Evolutionary conservation across 345 rosid species (phyloP).

Genomic region (Linum trigynum): DNA sequence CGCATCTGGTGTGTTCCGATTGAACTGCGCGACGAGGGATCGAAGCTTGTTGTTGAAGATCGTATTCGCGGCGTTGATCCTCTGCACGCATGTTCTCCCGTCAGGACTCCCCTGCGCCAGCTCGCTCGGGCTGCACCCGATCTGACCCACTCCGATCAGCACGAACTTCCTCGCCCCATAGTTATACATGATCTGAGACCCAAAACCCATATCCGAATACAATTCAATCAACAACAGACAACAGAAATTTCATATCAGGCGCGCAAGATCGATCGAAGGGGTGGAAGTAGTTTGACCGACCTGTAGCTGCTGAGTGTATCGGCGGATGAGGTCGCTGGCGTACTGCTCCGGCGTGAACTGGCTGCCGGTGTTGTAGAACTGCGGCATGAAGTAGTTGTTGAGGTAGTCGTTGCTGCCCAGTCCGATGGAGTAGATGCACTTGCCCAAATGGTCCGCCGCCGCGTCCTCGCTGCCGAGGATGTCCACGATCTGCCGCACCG

Average conservation of each 20-base stretch:
- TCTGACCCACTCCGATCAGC: not conserved
- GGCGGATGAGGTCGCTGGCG: conserved; percentile 6
- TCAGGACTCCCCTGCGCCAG: not conserved
- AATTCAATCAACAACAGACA: not conserved
- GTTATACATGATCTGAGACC: not conserved
- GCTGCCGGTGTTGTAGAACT: not conserved
- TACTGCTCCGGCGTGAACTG: conserved; percentile 10
- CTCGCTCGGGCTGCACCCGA: not conserved
- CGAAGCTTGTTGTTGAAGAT: conserved; percentile 1
- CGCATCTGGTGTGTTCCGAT: not conserved
- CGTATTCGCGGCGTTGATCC: not conserved
- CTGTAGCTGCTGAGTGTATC: conserved; percentile 9
- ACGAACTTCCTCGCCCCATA: conserved; percentile 6
- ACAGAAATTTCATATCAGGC: not conserved
- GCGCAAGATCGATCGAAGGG: no score
- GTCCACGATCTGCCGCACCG: not conserved
- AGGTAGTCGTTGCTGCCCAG: conserved; percentile 17
- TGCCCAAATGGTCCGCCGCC: conserved; percentile 9
- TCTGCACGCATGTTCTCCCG: not conserved
- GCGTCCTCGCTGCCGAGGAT: not conserved
- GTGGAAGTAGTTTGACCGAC: not conserved
- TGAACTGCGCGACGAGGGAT: not conserved
- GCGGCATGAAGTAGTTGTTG: conserved; percentile 17
- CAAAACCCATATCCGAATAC: not conserved
- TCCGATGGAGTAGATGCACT: conserved; percentile 14